These are phyloP conservation scores for Hemileccinum impolitum DNA, from an alignment of 768 basidiomycete species.

Conservation along the genomic window DNA sequence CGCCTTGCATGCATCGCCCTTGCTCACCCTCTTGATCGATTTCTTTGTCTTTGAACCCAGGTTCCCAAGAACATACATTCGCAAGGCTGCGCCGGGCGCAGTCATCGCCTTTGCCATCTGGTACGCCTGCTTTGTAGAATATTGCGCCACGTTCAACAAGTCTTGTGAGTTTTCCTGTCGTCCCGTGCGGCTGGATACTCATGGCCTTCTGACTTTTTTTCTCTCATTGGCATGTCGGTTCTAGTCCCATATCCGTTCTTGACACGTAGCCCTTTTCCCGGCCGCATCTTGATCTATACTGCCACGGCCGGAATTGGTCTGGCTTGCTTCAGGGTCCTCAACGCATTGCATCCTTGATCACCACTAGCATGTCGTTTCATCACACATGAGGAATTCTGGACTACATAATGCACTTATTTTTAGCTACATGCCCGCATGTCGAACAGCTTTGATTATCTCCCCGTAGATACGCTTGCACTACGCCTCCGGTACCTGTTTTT, in stretches of 20 bases:
- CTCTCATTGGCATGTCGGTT: not conserved
- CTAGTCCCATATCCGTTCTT: constrained; percentile 85
- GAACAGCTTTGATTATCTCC: not conserved
- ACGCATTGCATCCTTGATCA: constrained; percentile 47
- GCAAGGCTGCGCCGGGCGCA: constrained; percentile 14
- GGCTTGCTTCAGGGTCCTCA: constrained; percentile 55
- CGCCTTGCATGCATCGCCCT: constrained; percentile 63
- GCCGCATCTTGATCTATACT: constrained; percentile 59
- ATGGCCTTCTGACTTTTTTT: constrained; percentile 1
- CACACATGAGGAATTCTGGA: not conserved
- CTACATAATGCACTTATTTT: not conserved
- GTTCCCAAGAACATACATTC: constrained; percentile 34
- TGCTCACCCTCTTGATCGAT: constrained; percentile 54
- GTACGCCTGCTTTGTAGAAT: constrained; percentile 68
- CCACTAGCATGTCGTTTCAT: not conserved
- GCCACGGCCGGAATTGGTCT: constrained; percentile 50
- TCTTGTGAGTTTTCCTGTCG: constrained; percentile 45
- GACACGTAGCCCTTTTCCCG: constrained; percentile 49
- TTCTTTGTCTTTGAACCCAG: constrained; percentile 65
- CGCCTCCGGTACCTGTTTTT: not conserved
- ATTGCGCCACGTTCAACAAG: constrained; percentile 58
- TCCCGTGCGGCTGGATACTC: not conserved
- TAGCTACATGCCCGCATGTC: not conserved
- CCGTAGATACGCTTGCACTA: not conserved
- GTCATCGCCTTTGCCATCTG: constrained; percentile 33